phyloP scores from a whole-genome alignment of 2,329 filamentous ascomycete genomes.

The Colletotrichum theobromicola region DNA sequence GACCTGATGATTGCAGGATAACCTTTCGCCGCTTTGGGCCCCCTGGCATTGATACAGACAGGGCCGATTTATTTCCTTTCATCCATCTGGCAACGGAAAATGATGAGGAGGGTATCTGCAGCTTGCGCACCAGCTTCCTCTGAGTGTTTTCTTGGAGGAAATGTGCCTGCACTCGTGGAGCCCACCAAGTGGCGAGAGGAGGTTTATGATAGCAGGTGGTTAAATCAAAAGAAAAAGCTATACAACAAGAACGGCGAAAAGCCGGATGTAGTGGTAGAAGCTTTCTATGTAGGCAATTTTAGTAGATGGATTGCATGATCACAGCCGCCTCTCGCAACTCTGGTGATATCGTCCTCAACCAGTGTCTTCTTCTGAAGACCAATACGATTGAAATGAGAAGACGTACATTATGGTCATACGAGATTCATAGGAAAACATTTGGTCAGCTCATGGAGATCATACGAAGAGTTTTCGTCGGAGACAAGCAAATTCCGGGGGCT shows the following conservation, averaged over 20 bases:
- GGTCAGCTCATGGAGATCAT: not conserved
- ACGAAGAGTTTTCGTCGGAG: not conserved
- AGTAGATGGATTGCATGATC: constrained; percentile 15
- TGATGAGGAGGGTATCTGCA: not conserved
- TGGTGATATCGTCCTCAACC: not conserved
- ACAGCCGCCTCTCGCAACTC: not conserved
- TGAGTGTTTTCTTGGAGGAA: not conserved
- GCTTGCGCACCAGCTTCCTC: not conserved
- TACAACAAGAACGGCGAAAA: not conserved
- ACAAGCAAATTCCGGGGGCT: not conserved
- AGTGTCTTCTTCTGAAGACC: not conserved
- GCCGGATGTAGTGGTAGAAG: constrained; percentile 13
- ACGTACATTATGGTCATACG: not conserved
- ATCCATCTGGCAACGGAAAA: constrained; percentile 20
- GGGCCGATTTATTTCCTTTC: constrained; percentile 17
- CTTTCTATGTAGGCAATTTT: constrained; percentile 15
- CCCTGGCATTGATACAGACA: constrained; percentile 11
- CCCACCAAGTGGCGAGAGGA: constrained; percentile 3
- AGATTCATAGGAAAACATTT: not conserved
- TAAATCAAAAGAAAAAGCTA: constrained; percentile 16
- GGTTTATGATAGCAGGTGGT: not conserved
- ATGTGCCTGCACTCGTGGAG: not conserved
- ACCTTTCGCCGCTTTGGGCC: constrained; percentile 8
- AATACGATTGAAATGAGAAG: not conserved
- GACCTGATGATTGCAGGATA: constrained; percentile 24